These are phyloP conservation scores for Catenaria anguillulae DNA, from an alignment of 371 early-diverging fungal genomes.

Conservation along the genomic window DNA sequence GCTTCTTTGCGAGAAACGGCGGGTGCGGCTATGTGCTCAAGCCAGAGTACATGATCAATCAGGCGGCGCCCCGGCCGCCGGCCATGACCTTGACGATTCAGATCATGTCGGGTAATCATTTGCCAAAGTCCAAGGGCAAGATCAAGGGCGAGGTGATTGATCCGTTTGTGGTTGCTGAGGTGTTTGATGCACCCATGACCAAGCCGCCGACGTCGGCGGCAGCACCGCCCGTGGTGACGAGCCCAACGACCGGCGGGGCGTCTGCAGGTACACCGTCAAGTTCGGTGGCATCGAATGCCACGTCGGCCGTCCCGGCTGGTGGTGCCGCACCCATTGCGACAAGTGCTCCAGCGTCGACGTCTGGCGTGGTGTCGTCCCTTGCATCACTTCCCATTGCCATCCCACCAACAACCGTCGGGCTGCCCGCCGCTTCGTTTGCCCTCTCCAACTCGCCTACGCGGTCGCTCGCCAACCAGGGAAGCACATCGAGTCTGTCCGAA, in stretches of 20 bases:
- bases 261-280: no score
- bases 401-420: no score
- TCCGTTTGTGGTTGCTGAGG: slow-evolving; percentile 39
- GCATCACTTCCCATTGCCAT: neutral
- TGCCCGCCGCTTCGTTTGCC: no score
- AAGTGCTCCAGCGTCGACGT: no score
- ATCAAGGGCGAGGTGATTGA: slow-evolving; percentile 32
- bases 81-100: slow-evolving; percentile 7
- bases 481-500: no score
- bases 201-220: neutral
- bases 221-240: no score
- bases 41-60: slow-evolving; percentile 30
- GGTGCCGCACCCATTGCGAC: neutral
- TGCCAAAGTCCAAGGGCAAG: slow-evolving; percentile 38
- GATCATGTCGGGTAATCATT: slow-evolving; percentile 45
- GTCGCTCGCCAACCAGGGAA: no score
- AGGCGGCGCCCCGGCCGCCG: neutral
- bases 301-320: neutral
- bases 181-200: slow-evolving; percentile 13
- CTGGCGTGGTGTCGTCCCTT: no score
- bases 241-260: no score
- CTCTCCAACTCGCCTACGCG: no score
- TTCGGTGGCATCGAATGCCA: no score
- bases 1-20: slow-evolving; percentile 50
- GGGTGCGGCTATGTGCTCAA: slow-evolving; percentile 60